These are phyloP conservation scores for Rhizopogon vesiculosus DNA, from an alignment of 768 basidiomycete species.

Conservation along the genomic window DNA sequence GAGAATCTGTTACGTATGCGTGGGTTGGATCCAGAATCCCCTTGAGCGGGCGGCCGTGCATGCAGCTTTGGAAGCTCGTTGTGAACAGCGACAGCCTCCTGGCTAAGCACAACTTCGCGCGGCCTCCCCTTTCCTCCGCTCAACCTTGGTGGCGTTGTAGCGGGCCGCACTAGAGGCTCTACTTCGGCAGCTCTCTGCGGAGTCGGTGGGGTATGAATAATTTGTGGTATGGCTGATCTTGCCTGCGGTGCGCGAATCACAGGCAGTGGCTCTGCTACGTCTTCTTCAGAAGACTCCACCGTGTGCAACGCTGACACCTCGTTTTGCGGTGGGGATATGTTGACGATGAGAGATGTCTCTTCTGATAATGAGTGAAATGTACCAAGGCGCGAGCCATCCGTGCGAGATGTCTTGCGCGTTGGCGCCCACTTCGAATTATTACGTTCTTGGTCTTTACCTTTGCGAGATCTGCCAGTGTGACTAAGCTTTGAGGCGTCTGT, in stretches of 20 bases:
- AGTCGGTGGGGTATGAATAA: conserved; percentile 33
- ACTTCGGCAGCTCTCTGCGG: conserved; percentile 23
- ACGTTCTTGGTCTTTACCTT: conserved; percentile 21
- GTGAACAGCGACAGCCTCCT: conserved; percentile 23
- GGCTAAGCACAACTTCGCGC: conserved; percentile 9
- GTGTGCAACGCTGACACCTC: conserved; percentile 15
- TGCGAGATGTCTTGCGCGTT: conserved; percentile 3
- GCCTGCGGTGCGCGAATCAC: conserved; percentile 21
- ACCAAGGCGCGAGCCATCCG: not conserved
- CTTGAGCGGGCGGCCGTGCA: not conserved
- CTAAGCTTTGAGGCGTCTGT: conserved; percentile 7
- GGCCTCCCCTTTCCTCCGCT: conserved; percentile 8
- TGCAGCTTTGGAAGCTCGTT: conserved; percentile 11
- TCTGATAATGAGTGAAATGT: conserved; percentile 19
- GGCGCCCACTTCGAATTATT: conserved; percentile 2
- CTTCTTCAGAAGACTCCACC: conserved; percentile 23
- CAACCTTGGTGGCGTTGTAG: conserved; percentile 5
- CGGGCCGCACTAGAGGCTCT: conserved; percentile 5
- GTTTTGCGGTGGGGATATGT: conserved; percentile 5
- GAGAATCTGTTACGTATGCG: conserved; percentile 23
- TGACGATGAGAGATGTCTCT: conserved; percentile 10
- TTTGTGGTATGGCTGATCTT: conserved; percentile 23
- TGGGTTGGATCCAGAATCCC: not conserved
- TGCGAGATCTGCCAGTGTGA: conserved; percentile 10
- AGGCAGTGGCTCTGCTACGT: conserved; percentile 16